Evolutionary conservation across 805 yeast species (phyloP), one percentile per base, ranked within the genome.

Genomic region (Millerozyma acaciae): DNA sequence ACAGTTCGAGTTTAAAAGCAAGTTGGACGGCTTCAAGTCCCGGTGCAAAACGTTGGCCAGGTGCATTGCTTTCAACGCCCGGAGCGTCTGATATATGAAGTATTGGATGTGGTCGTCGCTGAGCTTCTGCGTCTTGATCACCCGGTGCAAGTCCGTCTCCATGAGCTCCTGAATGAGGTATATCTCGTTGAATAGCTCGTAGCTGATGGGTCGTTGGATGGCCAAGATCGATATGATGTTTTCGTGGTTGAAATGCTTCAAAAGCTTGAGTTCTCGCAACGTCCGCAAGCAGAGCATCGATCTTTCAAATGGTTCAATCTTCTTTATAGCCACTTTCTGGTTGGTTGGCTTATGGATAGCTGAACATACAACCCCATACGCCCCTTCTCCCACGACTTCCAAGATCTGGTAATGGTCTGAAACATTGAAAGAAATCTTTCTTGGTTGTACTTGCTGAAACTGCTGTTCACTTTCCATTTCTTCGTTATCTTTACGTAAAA

Each of bases 91-190:
- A 60, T 90, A 90, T 14, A 85, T 75, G 55, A 90, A 90, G 58
- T 88, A 88, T 57, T 90, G 97, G 47, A 89, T 80, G 57, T 90
- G 97, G 57, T 88, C 95, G 57, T 90, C 97, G 14, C 85, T 76
- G 33, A 90, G 68, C 35, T 75, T 75, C 60, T 90, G 97, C 2
- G 93, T 78, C 25, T 84, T 65, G 26, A 85, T 85, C 18, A 85
- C 93, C 30, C 86, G 70, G 55, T 84, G 93, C 43, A 85, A 63
- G 55, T 85, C 95, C 0, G 95, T 85, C 53, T 85, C 93, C 93
- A 85, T 85, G 44, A 85, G 64, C 50, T 85, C 95, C 58, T 85
- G 93, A 40, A 84, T 84, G 28, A 90, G 68, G 57, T 90, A 90
- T 17, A 90, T 95, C 52, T 89, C 97, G 42, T 78, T 75, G 56